Base-by-base conservation (phyloP, 805 yeast species). In the Candida succiphila region DNA sequence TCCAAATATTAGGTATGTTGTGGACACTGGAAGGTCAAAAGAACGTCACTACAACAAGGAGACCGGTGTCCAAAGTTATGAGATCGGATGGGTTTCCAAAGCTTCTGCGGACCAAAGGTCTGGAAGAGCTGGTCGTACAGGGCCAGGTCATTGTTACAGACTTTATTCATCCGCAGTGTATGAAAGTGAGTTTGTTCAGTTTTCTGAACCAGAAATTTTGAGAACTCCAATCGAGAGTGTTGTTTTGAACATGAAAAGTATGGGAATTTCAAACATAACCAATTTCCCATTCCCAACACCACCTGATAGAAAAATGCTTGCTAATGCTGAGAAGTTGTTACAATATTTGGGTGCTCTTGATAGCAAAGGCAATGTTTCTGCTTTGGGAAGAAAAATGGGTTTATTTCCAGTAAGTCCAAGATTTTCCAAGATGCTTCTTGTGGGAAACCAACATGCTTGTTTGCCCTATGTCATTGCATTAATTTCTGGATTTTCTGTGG, bases 101-200 rank as follows among this genome's bases (percentile, higher is more conserved):
- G 99, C 99, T 2, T 81, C 95, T 38, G 89, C 97, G 0, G 92
- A 76, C 44, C 99, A 92, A 63, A 72, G 99, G 61, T 62, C 94
- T 15, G 97, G 97, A 51, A 78, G 97, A 65, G 97, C 97, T 32
- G 97, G 96, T 52, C 79, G 97, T 69, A 88, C 96, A 1, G 98
- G 97, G 0, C 96, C 98, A 0, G 99, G 99, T 37, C 97, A 92
- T 50, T 85, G 96, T 54, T 92, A 92, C 54, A 65, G 98, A 39
- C 56, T 92, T 12, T 92, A 68, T 48, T 89, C 97, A 0, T 88
- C 97, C 13, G 98, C 98, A 2, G 82, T 94, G 7, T 92, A 66
- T 54, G 96, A 92, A 51, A 72, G 77, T 40, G 92, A 80, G 42
- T 92, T 92, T 52, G 66, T 66, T 4, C 86, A 80, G 48, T 92